Evolutionary conservation across 345 rosid genomes (phyloP).

Genomic region (Eucalyptus sideroxylon): DNA sequence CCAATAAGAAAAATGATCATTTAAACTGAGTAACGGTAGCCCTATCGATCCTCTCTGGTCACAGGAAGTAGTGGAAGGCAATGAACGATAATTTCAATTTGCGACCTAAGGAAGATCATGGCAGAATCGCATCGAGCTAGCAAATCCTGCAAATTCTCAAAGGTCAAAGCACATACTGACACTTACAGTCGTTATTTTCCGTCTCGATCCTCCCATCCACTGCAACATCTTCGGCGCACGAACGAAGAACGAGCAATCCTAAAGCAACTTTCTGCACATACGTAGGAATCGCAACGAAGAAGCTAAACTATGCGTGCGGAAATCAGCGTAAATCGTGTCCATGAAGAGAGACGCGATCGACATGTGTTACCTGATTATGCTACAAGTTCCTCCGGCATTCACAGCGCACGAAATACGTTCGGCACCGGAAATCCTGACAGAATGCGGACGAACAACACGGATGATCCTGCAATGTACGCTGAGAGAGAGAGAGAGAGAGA

Average conservation of each 20-base stretch:
- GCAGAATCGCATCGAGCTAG: background rate
- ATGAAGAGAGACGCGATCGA: background rate
- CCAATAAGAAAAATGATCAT: background rate
- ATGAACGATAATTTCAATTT: background rate
- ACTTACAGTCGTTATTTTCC: conserved; percentile 63
- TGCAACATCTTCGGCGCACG: conserved; percentile 39
- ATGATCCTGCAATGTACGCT: background rate
- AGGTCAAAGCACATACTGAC: background rate
- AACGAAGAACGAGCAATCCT: background rate
- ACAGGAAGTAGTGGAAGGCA: background rate
- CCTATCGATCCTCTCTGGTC: background rate
- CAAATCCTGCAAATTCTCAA: background rate
- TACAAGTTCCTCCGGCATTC: background rate
- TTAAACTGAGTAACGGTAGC: background rate
- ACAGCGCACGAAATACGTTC: background rate
- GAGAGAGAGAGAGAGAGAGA: background rate
- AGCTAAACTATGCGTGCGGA: background rate
- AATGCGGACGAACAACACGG: background rate
- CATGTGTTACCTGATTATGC: background rate
- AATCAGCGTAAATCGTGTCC: background rate
- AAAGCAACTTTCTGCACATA: background rate
- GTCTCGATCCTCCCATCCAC: conserved; percentile 96
- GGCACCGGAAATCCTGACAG: background rate
- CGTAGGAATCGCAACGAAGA: background rate
- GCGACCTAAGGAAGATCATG: background rate